phyloP scores from a whole-genome alignment of 768 basidiomycete species.

The Tylopilus plumbeoviolaceoides region DNA sequence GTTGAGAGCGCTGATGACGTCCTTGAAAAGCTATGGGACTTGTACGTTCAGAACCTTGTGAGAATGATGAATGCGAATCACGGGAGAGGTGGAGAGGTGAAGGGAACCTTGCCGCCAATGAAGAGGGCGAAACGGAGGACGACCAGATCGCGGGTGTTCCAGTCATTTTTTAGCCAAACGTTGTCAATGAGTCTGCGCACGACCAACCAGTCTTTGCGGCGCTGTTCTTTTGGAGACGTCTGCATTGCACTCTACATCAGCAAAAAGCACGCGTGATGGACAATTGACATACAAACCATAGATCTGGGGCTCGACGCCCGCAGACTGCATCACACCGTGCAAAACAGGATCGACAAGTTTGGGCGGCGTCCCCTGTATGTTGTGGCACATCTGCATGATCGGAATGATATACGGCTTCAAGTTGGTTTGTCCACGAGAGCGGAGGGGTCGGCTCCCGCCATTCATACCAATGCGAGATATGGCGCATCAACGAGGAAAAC shows the following conservation, averaged over 20 bases:
- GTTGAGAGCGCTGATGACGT: conserved; percentile 85
- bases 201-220: conserved; percentile 82
- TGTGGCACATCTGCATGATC: conserved; percentile 78
- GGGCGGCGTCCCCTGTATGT: conserved; percentile 70
- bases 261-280: conserved; percentile 3
- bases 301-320: conserved; percentile 89
- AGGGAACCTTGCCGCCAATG: conserved; percentile 76
- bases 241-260: conserved; percentile 30
- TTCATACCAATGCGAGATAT: conserved; percentile 76
- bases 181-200: conserved; percentile 78
- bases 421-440: conserved; percentile 37
- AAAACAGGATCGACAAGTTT: conserved; percentile 77
- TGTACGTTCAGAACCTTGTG: conserved; percentile 88
- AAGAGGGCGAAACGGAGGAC: conserved; percentile 77
- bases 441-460: conserved; percentile 47
- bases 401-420: conserved; percentile 72
- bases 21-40: conserved; percentile 95
- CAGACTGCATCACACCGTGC: conserved; percentile 67
- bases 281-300: conserved; percentile 78
- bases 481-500: conserved; percentile 76
- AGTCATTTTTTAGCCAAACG: conserved; percentile 89
- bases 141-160: conserved; percentile 78
- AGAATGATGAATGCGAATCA: neutral
- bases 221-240: conserved; percentile 53
- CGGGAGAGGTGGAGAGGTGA: neutral